Evolutionary conservation across 2,329 filamentous ascomycete genomes (phyloP), one percentile per base, ranked within the genome.

Genomic region (Talaromyces piceae): DNA sequence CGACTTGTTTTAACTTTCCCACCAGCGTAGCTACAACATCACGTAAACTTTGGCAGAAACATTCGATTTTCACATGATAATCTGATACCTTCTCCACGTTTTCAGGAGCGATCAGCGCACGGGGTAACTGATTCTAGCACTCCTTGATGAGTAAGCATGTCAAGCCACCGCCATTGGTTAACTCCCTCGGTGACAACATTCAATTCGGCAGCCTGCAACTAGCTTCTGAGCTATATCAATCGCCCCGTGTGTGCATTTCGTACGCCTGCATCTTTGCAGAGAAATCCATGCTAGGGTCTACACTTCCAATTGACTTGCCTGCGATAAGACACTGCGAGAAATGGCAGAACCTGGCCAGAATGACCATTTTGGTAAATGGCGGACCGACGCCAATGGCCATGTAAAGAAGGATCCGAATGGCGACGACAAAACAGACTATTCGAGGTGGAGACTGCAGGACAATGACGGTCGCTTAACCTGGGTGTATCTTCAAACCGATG

Each of bases 391-490:
- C 23, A 64, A 69, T 53, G 67, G 67, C 50, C 64, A 67, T 51
- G 56, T 70, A 23, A 57, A 58, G 7, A 50, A 57, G 9, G 67
- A 70, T 52, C 57, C 54, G 16, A 65, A 67, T 53, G 65, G 66
- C 45, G 68, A 72, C 51, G 54, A 65, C 33, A 82, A 79, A 63
- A 96, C 90, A 4, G 91, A 98, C 69, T 81, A 81, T 58, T 79
- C 82, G 6, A 78, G 87, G 68, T 98, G 93, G 93, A 81, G 93
- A 55, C 72, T 97, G 65, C 79, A 82, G 55, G 86, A 94, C 63
- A 88, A 95, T 54, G 79, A 81, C 47, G 91, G 93, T 45, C 79
- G 87, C 50, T 90, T 96, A 61, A 95, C 88, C 47, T 98, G 93
- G 93, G 87, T 93, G 62, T 98, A 97, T 65, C 74, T 98, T 3